Conservation (phyloP, 176 grass and related monocot species). For the Ananas comosus region DNA sequence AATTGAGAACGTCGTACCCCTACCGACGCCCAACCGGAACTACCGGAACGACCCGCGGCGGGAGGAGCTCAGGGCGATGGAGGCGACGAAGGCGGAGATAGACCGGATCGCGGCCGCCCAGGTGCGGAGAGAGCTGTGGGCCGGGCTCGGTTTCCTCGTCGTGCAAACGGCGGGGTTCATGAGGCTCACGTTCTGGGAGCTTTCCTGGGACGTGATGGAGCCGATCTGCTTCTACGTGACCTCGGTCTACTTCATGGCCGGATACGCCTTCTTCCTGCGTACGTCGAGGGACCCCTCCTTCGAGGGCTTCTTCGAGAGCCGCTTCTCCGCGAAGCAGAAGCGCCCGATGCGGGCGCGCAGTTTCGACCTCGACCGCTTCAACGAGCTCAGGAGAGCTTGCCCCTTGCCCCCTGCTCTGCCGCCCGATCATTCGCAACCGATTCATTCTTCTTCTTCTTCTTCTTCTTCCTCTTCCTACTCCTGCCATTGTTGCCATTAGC, state of each 20-base stretch:
- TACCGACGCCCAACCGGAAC: background rate
- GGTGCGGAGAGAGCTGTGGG: slow-evolving; percentile 71
- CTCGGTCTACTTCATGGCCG: slow-evolving; percentile 79
- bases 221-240: slow-evolving; percentile 95
- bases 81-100: slow-evolving; percentile 50
- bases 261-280: slow-evolving; percentile 81
- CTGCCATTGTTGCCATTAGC: background rate
- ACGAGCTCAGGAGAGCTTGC: slow-evolving; percentile 44
- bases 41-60: slow-evolving; percentile 17
- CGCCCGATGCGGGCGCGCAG: slow-evolving; percentile 32
- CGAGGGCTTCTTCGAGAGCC: slow-evolving; percentile 74
- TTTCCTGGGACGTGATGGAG: slow-evolving; percentile 98
- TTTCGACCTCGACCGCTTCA: slow-evolving; percentile 48
- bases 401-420: slow-evolving; percentile 17
- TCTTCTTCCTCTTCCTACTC: background rate
- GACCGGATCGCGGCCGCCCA: slow-evolving; percentile 24
- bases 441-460: slow-evolving; percentile 1
- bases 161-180: slow-evolving; percentile 68
- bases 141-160: slow-evolving; percentile 47
- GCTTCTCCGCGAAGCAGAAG: slow-evolving; percentile 54
- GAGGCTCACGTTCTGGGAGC: slow-evolving; percentile 96
- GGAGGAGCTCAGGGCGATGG: slow-evolving; percentile 56
- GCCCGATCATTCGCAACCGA: slow-evolving; percentile 3
- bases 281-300: slow-evolving; percentile 84
- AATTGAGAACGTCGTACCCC: slow-evolving; percentile 47